These are phyloP conservation scores for Phyllosticta paracitricarpa DNA, from an alignment of 2,329 filamentous ascomycete species.

Conservation along the genomic window DNA sequence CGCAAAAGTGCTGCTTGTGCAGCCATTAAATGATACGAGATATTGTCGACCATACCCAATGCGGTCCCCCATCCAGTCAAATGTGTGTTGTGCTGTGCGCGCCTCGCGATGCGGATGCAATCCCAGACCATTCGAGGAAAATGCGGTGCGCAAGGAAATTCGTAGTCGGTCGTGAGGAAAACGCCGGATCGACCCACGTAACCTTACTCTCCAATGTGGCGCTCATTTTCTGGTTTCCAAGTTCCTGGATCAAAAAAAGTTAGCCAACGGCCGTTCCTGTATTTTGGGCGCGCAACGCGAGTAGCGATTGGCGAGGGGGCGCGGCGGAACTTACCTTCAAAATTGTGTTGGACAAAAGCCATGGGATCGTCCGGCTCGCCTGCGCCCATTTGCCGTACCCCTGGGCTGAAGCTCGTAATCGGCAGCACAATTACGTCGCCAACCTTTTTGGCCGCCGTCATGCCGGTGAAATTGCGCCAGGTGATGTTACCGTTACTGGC, in stretches of 20 bases:
- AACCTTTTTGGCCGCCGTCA: conserved; percentile 71
- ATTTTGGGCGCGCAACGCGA: neutral
- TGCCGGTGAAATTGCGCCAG: conserved; percentile 81
- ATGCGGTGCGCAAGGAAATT: conserved; percentile 5
- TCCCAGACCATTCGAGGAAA: neutral
- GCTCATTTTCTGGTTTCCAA: conserved; percentile 64
- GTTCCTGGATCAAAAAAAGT: conserved; percentile 42
- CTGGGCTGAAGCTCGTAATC: conserved; percentile 95
- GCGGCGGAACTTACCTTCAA: conserved; percentile 61
- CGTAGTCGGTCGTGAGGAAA: conserved; percentile 8
- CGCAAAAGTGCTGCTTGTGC: neutral
- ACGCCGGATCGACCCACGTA: neutral
- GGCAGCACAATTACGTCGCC: conserved; percentile 90
- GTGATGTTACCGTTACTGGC: conserved; percentile 64
- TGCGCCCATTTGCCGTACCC: conserved; percentile 86
- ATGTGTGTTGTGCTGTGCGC: neutral
- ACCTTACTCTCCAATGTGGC: conserved; percentile 50
- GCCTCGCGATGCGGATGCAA: neutral
- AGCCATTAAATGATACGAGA: neutral
- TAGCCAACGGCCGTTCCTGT: conserved; percentile 1
- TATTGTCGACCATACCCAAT: neutral
- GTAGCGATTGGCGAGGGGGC: too few relatives aligned
- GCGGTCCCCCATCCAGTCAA: neutral
- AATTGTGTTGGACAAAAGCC: conserved; percentile 96
- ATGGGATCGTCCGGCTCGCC: conserved; percentile 82